Base-by-base conservation (phyloP, 805 yeast genomes). In the Metschnikowia lunata region DNA sequence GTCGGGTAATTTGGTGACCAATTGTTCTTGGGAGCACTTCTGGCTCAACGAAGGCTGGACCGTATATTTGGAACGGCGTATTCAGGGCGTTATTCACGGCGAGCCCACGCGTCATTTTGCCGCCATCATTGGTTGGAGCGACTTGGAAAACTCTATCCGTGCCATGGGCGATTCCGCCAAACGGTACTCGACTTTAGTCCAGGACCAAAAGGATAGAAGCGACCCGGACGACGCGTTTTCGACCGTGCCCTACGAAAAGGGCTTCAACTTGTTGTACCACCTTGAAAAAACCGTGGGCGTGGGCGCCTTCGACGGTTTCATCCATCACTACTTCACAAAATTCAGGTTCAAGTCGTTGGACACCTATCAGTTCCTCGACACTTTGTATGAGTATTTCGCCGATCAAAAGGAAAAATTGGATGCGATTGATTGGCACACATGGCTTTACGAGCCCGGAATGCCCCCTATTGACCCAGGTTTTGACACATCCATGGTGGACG, bases 41-140 rank as follows among this genome's bases (percentile, higher is more conserved):
- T 89, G 95, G 93, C 76, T 89, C 53, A 89, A 89, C 62, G 97
- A 89, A 69, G 97, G 97, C 31, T 89, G 96, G 96, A 88, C 96
- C 6, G 96, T 89, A 33, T 89, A 89, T 62, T 65, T 89, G 31
- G 97, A 89, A 65, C 78, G 97, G 61, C 72, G 96, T 56, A 88
- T 89, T 47, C 69, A 80, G 27, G 95, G 86, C 13, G 76, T 73
- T 12, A 62, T 88, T n/a, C 88, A 87, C 58, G 96, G 93, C 23
- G 91, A 86, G 55, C 64, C 79, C 29, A 72, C 78, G 34, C 78
- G 96, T 59, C 91, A 88, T 55, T 86, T 89, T 60, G 75, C 83
- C 49, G 88, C 89, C 32, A 81, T 89, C 49, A 84, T 86, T 56
- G 97, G 97, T 40, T 89, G 96, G 96, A 79, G 80, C 42, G 93